Evolutionary conservation across 805 yeast species (phyloP), one percentile per base, ranked within the genome.

Genomic region (Priceomyces melissophilus): DNA sequence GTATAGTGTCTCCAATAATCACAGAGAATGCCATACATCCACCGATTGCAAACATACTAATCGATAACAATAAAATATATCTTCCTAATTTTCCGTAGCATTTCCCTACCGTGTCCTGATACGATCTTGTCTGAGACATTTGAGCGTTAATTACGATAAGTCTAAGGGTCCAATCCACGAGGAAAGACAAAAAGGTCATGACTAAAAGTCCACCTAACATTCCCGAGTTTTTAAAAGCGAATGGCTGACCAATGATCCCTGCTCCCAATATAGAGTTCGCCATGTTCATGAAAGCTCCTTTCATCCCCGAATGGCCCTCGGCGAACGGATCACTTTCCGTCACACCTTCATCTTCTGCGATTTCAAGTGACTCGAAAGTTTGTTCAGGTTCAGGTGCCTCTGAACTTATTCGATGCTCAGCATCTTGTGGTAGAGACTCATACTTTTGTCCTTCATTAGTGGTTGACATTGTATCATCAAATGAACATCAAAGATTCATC

Each of bases 221-320:
- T 0, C 98, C 98, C 13, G 87, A 75, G 52, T 89, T 87, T 35
- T 75, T 70, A 53, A 90, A 79, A 0, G 97, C 96, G 48, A 82
- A 84, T 2, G 98, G 95, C 48, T 89, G 95, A 1, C 97, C 96
- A 26, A 91, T 87, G 40, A 91, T 87, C 6, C 98, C 98, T 0
- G 98, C 97, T 0, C 98, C 98, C 5, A 91, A 71, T 45, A 91
- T 91, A 13, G 95, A 84, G 61, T 90, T 90, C 8, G 96, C 95
- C 96, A 90, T 89, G 62, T 91, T 91, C 95, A 90, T 86, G 55
- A 90, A 89, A 4, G 97, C 97, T 87, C 84, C 84, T 43, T 75
- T 77, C 74, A 90, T 72, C 45, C 50, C 57, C 10, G 73, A 67
- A 14, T 58, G 56, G 3, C 71, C 73, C 14, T 48, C 44, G 16